Evolutionary conservation across 345 rosid genomes (phyloP).

Genomic region (Eucalyptus caleyi): DNA sequence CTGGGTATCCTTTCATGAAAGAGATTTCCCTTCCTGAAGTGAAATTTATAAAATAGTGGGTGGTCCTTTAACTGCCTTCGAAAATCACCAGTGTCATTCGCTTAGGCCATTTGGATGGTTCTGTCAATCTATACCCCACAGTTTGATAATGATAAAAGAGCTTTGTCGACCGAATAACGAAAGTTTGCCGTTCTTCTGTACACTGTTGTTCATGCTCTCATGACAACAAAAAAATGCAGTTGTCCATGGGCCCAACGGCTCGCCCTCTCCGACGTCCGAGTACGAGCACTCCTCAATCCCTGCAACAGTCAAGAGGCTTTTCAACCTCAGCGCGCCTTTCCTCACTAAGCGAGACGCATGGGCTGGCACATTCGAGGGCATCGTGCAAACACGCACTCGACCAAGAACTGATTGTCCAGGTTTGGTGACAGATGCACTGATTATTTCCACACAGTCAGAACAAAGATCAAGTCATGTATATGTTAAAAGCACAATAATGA

Average conservation of each 20-base stretch:
- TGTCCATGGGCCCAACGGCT: constrained; percentile 79
- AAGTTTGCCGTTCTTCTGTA: not conserved
- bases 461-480: not conserved
- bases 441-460: not conserved
- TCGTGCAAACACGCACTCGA: constrained; percentile 33
- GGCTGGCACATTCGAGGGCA: constrained; percentile 80
- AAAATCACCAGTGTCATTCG: not conserved
- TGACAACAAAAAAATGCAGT: constrained; percentile 18
- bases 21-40: not conserved
- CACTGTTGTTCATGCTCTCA: not conserved
- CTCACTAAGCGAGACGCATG: constrained; percentile 81
- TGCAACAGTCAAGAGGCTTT: constrained; percentile 80
- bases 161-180: not conserved
- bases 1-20: not conserved
- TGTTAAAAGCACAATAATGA: not conserved
- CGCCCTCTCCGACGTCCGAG: constrained; percentile 70
- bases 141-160: not conserved
- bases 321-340: constrained; percentile 53
- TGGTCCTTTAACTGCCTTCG: not conserved
- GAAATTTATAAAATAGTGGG: not conserved
- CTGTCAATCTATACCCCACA: not conserved
- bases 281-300: constrained; percentile 94
- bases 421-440: not conserved
- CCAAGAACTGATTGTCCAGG: constrained; percentile 93
- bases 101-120: not conserved